phyloP scores from a whole-genome alignment of 2,329 filamentous ascomycete species.

The Cercospora sp. region DNA sequence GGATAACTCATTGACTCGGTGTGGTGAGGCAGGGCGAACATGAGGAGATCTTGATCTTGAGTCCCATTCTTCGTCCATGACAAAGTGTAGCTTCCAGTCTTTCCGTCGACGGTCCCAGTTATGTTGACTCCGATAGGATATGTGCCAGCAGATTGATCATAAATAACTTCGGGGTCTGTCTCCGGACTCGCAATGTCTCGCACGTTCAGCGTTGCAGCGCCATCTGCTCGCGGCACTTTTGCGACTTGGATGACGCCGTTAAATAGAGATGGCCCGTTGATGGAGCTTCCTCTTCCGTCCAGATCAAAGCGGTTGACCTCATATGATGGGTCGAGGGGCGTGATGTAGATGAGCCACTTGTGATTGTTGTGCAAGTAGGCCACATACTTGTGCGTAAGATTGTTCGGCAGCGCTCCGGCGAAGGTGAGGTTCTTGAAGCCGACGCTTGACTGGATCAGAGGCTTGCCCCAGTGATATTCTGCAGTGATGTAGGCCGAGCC shows the following conservation, averaged over 20 bases:
- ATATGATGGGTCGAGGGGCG: slow-evolving; percentile 53
- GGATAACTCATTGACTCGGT: slow-evolving; percentile 67
- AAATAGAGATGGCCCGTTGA: slow-evolving; percentile 68
- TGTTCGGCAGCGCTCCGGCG: slow-evolving; percentile 55
- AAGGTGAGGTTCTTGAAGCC: slow-evolving; percentile 67
- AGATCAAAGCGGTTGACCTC: slow-evolving; percentile 64
- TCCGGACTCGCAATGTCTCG: slow-evolving; percentile 48
- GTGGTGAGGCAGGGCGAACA: slow-evolving; percentile 90
- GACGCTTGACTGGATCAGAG: slow-evolving; percentile 71
- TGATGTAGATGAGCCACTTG: slow-evolving; percentile 78
- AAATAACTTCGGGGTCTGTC: slow-evolving; percentile 60
- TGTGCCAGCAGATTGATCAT: slow-evolving; percentile 73
- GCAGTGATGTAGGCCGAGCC: slow-evolving; percentile 87
- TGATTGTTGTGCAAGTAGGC: slow-evolving; percentile 69
- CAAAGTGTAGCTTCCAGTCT: slow-evolving; percentile 70
- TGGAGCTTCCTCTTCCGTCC: slow-evolving; percentile 52
- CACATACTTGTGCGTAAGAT: slow-evolving; percentile 72
- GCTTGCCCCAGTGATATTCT: slow-evolving; percentile 66
- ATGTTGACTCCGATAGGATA: slow-evolving; percentile 68
- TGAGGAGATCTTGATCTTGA: slow-evolving; percentile 62
- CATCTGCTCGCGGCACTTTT: slow-evolving; percentile 60
- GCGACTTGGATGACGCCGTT: slow-evolving; percentile 78
- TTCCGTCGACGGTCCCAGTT: slow-evolving; percentile 61
- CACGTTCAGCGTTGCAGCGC: slow-evolving; percentile 42
- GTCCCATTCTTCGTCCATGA: slow-evolving; percentile 71